Evolutionary conservation across 352 stramenopile species (phyloP), one percentile per base, ranked within the genome.

Genomic region (Pythium aphanidermatum): DNA sequence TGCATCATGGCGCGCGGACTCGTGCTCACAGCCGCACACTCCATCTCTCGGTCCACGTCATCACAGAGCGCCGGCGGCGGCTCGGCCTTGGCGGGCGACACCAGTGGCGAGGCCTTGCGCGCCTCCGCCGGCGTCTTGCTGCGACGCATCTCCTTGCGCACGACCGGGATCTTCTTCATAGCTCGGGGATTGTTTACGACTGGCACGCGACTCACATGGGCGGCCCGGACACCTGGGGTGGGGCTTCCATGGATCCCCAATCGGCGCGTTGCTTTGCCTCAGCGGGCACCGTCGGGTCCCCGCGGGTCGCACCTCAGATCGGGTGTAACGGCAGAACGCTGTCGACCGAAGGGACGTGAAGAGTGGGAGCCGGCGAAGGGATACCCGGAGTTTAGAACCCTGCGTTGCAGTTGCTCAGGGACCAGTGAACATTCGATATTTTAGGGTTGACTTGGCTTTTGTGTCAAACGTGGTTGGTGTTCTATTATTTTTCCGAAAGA

Each of bases 41-140:
- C 54, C 54, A 62, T 62, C 21, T 55, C 54, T 14, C 41, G 41
- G 30, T 62, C 54, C 7, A 62, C 54, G 35, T 62, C 40, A 23
- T 62, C 54, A 31, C 54, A 55, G 11, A 48, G 28, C 17, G 33
- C 23, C 25, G 30, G 2, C 4, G 38, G 43, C n/a, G 23, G 39
- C 33, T 31, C 28, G 20, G 20, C 33, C 29, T 34, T 40, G 32
- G 44, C 23, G 13, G 46, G 45, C 24, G 45, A 45, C 23, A 47
- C 47, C 19, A 49, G 41, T 14, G 55, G 55, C 36, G 55, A 63
- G 11, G 45, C 45, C 30, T 53, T 63, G 47, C 55, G 55, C 11
- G 47, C n/a, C 30, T 50, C 47, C 25, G 34, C 29, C 28, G 45
- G 34, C 42, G 47, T 58, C 47, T 63, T 63, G 41, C 2, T 41